phyloP scores from a whole-genome alignment of 2,329 filamentous ascomycete species.

The Clarireedia monteithiana region DNA sequence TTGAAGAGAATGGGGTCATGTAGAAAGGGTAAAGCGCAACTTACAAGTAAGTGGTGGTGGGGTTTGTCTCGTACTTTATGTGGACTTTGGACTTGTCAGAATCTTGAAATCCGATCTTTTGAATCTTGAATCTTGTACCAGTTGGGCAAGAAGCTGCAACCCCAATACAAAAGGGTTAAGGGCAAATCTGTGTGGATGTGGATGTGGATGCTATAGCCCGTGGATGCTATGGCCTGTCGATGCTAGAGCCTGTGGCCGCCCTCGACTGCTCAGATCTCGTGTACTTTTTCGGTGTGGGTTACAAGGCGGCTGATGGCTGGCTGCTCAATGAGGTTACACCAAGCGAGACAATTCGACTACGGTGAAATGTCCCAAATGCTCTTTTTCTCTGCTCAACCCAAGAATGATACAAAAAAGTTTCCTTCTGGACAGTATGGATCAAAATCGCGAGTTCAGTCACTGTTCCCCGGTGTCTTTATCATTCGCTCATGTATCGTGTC shows the following conservation, averaged over 20 bases:
- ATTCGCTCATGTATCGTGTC: slow-evolving; percentile 2
- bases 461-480: neutral
- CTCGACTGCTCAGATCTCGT: slow-evolving; percentile 16
- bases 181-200: slow-evolving; percentile 7
- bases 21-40: neutral
- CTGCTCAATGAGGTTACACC: slow-evolving; percentile 19
- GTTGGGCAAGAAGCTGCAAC: slow-evolving; percentile 1
- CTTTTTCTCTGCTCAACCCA: neutral
- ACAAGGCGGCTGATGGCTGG: slow-evolving; percentile 20
- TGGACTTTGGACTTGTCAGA: neutral
- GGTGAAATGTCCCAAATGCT: slow-evolving; percentile 10
- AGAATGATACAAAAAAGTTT: neutral
- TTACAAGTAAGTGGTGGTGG: neutral
- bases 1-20: neutral
- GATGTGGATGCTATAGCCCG: neutral
- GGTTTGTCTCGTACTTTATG: neutral
- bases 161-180: slow-evolving; percentile 11
- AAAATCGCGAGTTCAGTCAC: neutral
- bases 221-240: too few relatives aligned
- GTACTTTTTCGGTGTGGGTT: neutral
- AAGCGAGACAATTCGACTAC: slow-evolving; percentile 15
- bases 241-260: neutral
- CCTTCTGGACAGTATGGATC: neutral
- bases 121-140: neutral
- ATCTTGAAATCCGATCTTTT: neutral